Evolutionary conservation across 1,284 basidiomycete genomes (phyloP).

Genomic region (Ganoderma sp.): DNA sequence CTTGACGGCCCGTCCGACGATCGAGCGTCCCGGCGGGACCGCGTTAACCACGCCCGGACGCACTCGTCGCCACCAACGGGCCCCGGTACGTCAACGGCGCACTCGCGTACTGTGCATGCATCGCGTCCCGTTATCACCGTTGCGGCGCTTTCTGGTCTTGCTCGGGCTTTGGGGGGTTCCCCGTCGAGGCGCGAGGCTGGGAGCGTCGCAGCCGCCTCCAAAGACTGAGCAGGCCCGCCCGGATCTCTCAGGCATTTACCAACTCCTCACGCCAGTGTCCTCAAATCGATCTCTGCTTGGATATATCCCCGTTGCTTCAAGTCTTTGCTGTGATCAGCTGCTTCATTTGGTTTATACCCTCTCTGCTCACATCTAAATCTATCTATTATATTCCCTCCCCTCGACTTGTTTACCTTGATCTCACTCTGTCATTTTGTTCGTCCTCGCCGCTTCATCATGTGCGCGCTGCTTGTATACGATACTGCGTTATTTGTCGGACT

Average conservation of each 20-base stretch:
- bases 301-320: constrained; percentile 20
- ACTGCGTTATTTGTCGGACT: constrained; percentile 28
- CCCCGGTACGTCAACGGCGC: constrained; percentile 33
- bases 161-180: constrained; percentile 59
- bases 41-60: constrained; percentile 55
- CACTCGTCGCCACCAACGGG: constrained; percentile 65
- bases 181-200: constrained; percentile 37
- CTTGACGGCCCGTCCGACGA: constrained; percentile 27
- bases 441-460: background rate
- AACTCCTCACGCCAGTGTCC: background rate
- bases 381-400: background rate
- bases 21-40: constrained; percentile 24
- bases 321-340: constrained; percentile 9
- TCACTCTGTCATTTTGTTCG: background rate
- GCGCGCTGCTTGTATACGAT: constrained; percentile 27
- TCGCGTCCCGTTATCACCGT: constrained; percentile 71
- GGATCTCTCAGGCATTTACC: background rate
- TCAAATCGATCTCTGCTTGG: background rate
- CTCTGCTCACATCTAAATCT: constrained; percentile 8
- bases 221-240: constrained; percentile 24
- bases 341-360: constrained; percentile 22
- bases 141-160: constrained; percentile 67
- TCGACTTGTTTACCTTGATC: background rate
- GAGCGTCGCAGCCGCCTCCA: constrained; percentile 29
- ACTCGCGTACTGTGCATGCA: constrained; percentile 49